Evolutionary conservation across 768 basidiomycete species (phyloP), one percentile per base, ranked within the genome.

Genomic region (Gyrodon lividus): DNA sequence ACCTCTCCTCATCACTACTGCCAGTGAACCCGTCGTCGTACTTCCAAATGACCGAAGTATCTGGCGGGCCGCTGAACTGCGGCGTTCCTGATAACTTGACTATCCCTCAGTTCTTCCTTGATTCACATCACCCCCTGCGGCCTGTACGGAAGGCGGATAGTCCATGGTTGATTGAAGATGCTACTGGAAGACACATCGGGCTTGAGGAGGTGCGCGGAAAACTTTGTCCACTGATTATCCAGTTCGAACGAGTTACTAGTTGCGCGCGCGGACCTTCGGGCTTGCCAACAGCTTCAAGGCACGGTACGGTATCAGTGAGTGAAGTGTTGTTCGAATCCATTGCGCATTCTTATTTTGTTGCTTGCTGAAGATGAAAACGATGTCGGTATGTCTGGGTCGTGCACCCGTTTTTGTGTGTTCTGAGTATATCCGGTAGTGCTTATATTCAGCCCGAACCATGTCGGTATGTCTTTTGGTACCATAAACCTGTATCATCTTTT

Each of bases 61-160:
- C 56, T 22, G 59, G 62, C n/a, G 64, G 56, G 7, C 48, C 56
- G 35, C 48, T 68, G 12, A 59, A 77, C 42, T 70, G 71, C 46
- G 57, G 59, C 34, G 80, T 85, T 47, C 85, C 85, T 14, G 83
- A 87, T 58, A 64, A 86, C 66, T 67, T 87, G 35, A 80, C 78
- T 19, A 72, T 87, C 8, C 79, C 85, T 6, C 86, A 87, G 65
- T 87, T 87, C 62, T 72, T 87, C 40, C 72, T 87, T 16, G 77
- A 80, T 46, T 64, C 61, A 20, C 62, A 68, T 20, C 70, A 77
- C 38, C 66, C 73, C 7, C 46, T 72, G 7, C 62, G 78, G 35
- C 84, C 84, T 0, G n/a, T 59, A 9, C 72, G 83, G 45, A 74
- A 73, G 19, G 54, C 66, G 0, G 69, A 71, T 31, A 60, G 67